Evolutionary conservation across 495 filamentous ascomycete genomes (phyloP).

Genomic region (Amphirosellinia nigrospora): DNA sequence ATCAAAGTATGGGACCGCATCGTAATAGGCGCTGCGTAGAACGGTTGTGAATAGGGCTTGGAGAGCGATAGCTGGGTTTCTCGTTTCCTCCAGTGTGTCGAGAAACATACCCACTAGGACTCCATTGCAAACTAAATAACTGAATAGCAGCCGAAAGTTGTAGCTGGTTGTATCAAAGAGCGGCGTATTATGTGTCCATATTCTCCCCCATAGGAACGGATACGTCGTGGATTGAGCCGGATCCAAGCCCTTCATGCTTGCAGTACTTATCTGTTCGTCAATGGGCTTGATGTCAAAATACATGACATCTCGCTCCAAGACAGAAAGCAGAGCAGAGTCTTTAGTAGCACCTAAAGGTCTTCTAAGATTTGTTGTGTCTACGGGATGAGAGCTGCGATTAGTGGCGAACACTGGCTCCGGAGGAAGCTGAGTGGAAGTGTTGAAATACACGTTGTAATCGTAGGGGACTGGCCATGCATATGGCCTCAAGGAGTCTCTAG

Average conservation of each 20-base stretch:
- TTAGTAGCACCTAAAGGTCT: neutral
- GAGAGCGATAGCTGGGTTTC: neutral
- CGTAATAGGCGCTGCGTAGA: neutral
- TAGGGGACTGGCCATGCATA: neutral
- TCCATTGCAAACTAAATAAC: too few species aligned
- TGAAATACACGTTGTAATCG: neutral
- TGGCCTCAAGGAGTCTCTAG: neutral
- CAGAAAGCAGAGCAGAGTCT: neutral
- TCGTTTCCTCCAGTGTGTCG: neutral
- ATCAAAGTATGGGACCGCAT: neutral
- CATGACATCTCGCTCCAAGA: neutral
- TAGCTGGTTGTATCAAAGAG: too few species aligned
- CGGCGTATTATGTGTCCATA: too few species aligned
- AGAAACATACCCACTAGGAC: neutral
- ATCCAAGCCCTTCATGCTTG: too few species aligned
- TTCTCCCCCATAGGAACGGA: too few species aligned
- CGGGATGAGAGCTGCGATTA: neutral
- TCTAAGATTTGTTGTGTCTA: neutral
- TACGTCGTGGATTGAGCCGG: too few species aligned
- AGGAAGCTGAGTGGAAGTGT: neutral
- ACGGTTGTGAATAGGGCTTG: neutral
- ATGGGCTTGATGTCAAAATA: neutral
- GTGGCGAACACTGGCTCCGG: neutral
- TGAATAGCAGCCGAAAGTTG: too few species aligned
- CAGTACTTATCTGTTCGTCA: neutral